A percentile compares a stretch with the other conserved stretches of the same genome.
phyloP scores from a whole-genome alignment of 495 filamentous ascomycete species.

The Hypoxylon rickii region DNA sequence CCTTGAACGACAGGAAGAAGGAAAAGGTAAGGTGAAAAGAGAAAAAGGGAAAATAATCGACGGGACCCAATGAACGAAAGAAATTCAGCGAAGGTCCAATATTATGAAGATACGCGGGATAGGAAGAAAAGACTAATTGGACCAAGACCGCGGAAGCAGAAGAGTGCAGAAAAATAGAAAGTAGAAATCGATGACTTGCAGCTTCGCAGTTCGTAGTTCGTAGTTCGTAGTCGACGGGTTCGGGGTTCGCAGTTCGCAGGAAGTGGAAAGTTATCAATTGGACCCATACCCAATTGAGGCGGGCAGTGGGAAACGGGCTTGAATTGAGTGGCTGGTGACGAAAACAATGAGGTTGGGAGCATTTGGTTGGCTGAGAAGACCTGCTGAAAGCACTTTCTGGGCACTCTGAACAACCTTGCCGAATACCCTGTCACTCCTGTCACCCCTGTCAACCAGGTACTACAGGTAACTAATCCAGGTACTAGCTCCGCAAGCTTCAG shows the following conservation, averaged over 20 bases:
- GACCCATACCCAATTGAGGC: slow-evolving; percentile 20
- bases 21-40: slow-evolving; percentile 1
- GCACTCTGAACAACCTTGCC: no score
- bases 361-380: slow-evolving; percentile 26
- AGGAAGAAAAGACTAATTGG: slow-evolving; percentile 17
- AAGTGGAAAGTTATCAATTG: neutral
- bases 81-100: slow-evolving; percentile 23
- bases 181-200: slow-evolving; percentile 31
- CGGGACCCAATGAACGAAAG: slow-evolving; percentile 28
- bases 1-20: slow-evolving; percentile 12
- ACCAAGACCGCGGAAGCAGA: slow-evolving; percentile 27
- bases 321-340: slow-evolving; percentile 38
- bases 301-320: slow-evolving; percentile 7
- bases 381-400: no score
- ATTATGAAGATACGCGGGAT: slow-evolving; percentile 22
- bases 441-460: neutral
- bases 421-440: slow-evolving; percentile 7
- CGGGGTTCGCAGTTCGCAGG: slow-evolving; percentile 7
- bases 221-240: slow-evolving; percentile 29
- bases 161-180: slow-evolving; percentile 8
- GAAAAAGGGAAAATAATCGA: slow-evolving; percentile 11
- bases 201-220: slow-evolving; percentile 1
- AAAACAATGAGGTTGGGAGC: slow-evolving; percentile 37
- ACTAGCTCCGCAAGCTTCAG: slow-evolving; percentile 18
- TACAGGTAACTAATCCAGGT: no score